Evolutionary conservation across 495 filamentous ascomycete species (phyloP).

Genomic region (Neurospora sp.): DNA sequence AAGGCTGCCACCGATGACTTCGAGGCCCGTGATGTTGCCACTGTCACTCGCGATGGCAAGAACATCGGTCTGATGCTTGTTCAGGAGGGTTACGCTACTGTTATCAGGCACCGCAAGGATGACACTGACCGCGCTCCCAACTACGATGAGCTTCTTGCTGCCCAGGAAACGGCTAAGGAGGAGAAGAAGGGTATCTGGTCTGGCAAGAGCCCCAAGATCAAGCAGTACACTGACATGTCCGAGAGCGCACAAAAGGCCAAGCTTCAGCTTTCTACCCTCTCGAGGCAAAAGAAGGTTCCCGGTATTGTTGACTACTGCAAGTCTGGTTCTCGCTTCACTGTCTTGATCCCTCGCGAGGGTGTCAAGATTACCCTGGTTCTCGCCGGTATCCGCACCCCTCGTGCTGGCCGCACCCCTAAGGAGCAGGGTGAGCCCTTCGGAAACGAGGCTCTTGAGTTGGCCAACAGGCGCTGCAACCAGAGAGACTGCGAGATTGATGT

Average conservation of each 20-base stretch:
- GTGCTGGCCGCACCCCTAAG: slow-evolving; percentile 68
- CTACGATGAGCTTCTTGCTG: slow-evolving; percentile 84
- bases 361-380: slow-evolving; percentile 93
- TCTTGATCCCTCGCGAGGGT: slow-evolving; percentile 86
- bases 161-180: slow-evolving; percentile 78
- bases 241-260: slow-evolving; percentile 92
- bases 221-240: slow-evolving; percentile 77
- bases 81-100: slow-evolving; percentile 83
- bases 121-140: slow-evolving; percentile 86
- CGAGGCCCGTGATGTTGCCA: slow-evolving; percentile 90
- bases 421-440: slow-evolving; percentile 91
- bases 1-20: slow-evolving; percentile 83
- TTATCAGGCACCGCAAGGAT: slow-evolving; percentile 86
- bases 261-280: slow-evolving; percentile 74
- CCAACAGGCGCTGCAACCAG: slow-evolving; percentile 79
- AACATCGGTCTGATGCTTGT: slow-evolving; percentile 79
- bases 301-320: slow-evolving; percentile 96
- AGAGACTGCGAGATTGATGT: slow-evolving; percentile 95
- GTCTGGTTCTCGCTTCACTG: slow-evolving; percentile 84
- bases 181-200: slow-evolving; percentile 89
- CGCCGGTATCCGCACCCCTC: slow-evolving; percentile 85
- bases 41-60: slow-evolving; percentile 70
- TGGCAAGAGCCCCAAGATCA: slow-evolving; percentile 67
- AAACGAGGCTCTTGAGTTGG: slow-evolving; percentile 85
- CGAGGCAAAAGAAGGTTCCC: slow-evolving; percentile 84